Evolutionary conservation across 1,139 yeast species (phyloP).

Genomic region (Diutina siamensis): DNA sequence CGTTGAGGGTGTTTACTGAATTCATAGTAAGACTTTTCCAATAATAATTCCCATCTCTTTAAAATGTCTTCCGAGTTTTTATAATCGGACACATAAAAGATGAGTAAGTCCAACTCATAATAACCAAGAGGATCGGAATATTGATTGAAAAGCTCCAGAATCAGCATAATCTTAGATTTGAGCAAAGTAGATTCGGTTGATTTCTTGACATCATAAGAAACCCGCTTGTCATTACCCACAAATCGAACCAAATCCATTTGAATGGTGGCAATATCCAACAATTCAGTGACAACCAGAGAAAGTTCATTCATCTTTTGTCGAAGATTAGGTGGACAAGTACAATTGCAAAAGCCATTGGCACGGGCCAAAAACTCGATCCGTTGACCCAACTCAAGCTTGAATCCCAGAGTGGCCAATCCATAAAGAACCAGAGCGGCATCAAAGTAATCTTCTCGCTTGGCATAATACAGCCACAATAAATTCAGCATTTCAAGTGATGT

Average conservation of each 20-base stretch:
- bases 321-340: slow-evolving; percentile 67
- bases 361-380: slow-evolving; percentile 84
- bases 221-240: slow-evolving; percentile 47
- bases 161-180: slow-evolving; percentile 52
- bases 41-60: slow-evolving; percentile 58
- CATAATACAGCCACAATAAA: slow-evolving; percentile 79
- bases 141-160: slow-evolving; percentile 74
- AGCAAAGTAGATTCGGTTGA: slow-evolving; percentile 32
- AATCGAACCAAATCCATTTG: slow-evolving; percentile 70
- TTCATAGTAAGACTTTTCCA: slow-evolving; percentile 34
- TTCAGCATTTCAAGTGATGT: slow-evolving; percentile 66
- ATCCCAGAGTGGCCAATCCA: slow-evolving; percentile 63
- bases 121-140: slow-evolving; percentile 85
- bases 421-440: slow-evolving; percentile 79
- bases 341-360: slow-evolving; percentile 87
- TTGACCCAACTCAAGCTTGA: slow-evolving; percentile 53
- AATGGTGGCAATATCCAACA: slow-evolving; percentile 76
- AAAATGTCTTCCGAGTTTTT: slow-evolving; percentile 62
- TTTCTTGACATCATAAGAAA: slow-evolving; percentile 33
- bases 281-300: slow-evolving; percentile 60
- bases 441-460: slow-evolving; percentile 67
- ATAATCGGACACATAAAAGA: slow-evolving; percentile 76
- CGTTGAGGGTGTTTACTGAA: slow-evolving; percentile 19
- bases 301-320: slow-evolving; percentile 69
- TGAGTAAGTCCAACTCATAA: slow-evolving; percentile 65